Evolutionary conservation across 1,139 yeast genomes (phyloP).

Genomic region (Casaregolazyma lundiana): DNA sequence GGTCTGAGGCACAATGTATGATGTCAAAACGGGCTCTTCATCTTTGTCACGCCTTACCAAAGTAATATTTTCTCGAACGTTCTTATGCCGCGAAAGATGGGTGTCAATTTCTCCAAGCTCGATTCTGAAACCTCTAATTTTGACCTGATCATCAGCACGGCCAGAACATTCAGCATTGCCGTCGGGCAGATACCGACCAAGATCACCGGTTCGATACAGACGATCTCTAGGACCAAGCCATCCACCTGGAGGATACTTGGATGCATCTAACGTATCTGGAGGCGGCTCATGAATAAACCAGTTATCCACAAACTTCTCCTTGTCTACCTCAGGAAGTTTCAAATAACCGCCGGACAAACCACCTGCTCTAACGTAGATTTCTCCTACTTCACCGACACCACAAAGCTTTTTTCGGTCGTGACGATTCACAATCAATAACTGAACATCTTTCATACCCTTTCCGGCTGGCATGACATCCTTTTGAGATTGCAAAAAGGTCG

Average conservation of each 20-base stretch:
- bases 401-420: slow-evolving; percentile 82
- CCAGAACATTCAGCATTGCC: slow-evolving; percentile 99
- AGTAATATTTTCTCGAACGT: slow-evolving; percentile 87
- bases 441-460: slow-evolving; percentile 93
- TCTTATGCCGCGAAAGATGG: slow-evolving; percentile 86
- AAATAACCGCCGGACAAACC: slow-evolving; percentile 97
- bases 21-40: slow-evolving; percentile 85
- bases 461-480: slow-evolving; percentile 99
- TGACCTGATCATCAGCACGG: slow-evolving; percentile 98
- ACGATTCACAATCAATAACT: slow-evolving; percentile 87
- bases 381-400: slow-evolving; percentile 99
- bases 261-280: slow-evolving; percentile 8
- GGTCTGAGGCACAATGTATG: slow-evolving; percentile 87
- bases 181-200: slow-evolving; percentile 93
- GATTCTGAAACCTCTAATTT: slow-evolving; percentile 96
- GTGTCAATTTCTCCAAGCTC: slow-evolving; percentile 98
- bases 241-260: slow-evolving; percentile 21
- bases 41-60: slow-evolving; percentile 90
- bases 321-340: slow-evolving; percentile 82
- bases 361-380: slow-evolving; percentile 95
- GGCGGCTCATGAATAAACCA: slow-evolving; percentile 64
- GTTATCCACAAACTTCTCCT: slow-evolving; percentile 78
- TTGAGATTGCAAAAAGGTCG: slow-evolving; percentile 71
- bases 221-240: slow-evolving; percentile 97
- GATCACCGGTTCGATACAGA: slow-evolving; percentile 92